Base-by-base conservation (phyloP, 768 basidiomycete genomes). In the Panaeolus papilionaceus region DNA sequence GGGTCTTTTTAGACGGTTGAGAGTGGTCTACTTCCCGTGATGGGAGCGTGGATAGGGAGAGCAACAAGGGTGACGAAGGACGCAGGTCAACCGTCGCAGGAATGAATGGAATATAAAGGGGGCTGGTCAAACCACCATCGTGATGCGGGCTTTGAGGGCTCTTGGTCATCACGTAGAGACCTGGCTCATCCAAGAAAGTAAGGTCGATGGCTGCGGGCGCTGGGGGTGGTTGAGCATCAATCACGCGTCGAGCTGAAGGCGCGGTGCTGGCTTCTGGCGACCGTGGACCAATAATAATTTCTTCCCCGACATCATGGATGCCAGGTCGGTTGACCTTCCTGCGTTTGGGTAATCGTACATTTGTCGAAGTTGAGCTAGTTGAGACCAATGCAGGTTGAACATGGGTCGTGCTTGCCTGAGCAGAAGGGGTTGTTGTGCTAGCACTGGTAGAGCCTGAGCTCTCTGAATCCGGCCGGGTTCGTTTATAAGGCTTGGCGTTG, bases 251-350 rank as follows among this genome's bases (percentile, higher is more conserved):
- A 49, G 54, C 28, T 16, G 54, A 33, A 23, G 26, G 54, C 3
- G 12, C 28, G 6, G 28, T 37, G 28, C 4, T 58, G 6, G 33
- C 9, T 58, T 58, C 54, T 58, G 54, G 54, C 16, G 54, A 58
- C 28, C 54, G 54, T 12, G 33, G 54, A 6, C 54, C 54, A 58
- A 58, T 58, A 23, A 58, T 58, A 58, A 58, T 37, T 37, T 58
- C 54, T 58, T 58, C 54, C 1, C 28, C 54, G 10, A 58, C 54
- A 12, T 58, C 54, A 33, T 58, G 54, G 28, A 58, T 58, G 2
- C 26, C 54, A 28, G 54, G 33, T 16, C 28, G 54, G 7, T 58
- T 58, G 28, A 58, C 26, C 33, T 28, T 28, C 28, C 54, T 58
- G 54, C 54, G 54, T 37, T 58, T 58, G 28, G 26, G 26, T 37